phyloP scores from a whole-genome alignment of 164 flowering plant genomes.

The Pachysandra terminalis region DNA sequence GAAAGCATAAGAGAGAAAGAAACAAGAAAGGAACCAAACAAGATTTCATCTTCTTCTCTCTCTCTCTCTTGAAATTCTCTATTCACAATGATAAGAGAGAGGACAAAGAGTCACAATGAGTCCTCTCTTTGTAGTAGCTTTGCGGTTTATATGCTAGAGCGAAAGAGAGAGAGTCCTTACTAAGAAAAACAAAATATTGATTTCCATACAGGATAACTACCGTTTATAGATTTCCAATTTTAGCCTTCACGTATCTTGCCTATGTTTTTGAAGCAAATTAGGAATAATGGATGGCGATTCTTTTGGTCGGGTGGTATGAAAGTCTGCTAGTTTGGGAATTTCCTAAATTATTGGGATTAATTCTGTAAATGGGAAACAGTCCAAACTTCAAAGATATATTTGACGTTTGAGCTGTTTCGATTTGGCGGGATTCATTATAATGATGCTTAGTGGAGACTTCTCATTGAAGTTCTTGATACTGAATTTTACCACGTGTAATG shows the following conservation, averaged over 20 bases:
- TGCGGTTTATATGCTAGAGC: too few species aligned
- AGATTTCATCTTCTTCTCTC: not conserved
- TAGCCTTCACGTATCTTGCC: not conserved
- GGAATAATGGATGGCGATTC: not conserved
- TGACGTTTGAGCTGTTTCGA: not conserved
- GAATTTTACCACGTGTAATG: too few species aligned
- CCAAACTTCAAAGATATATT: too few species aligned
- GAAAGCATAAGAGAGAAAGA: constrained; percentile 8
- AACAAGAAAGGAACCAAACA: not conserved
- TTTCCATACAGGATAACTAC: too few species aligned
- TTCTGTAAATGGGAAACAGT: too few species aligned
- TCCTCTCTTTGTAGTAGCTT: too few species aligned
- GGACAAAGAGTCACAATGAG: not conserved
- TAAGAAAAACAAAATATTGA: too few species aligned
- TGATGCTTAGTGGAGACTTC: too few species aligned
- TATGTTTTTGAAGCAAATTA: too few species aligned
- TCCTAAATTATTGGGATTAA: not conserved
- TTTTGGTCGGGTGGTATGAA: not conserved
- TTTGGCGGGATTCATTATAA: not conserved
- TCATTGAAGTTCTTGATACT: too few species aligned
- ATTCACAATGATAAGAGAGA: not conserved
- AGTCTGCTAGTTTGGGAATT: not conserved
- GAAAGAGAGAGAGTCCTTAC: too few species aligned
- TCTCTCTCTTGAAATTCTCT: not conserved
- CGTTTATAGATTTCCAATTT: too few species aligned